Evolutionary conservation across 78 protist species (phyloP).

Genomic region (Dictyostelium citrinum): DNA sequence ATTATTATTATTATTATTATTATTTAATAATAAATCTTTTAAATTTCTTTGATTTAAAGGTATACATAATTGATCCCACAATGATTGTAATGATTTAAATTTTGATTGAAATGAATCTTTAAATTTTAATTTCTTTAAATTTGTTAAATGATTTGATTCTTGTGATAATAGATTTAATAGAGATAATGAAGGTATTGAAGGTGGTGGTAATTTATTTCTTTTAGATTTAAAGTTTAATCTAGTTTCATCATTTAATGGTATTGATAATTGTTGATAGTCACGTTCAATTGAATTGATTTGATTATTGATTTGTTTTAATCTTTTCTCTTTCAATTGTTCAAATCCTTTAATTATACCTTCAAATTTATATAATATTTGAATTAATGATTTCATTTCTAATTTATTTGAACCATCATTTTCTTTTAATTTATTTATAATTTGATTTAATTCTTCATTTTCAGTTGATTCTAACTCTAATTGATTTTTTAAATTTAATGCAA

Average conservation of each 20-base stretch:
- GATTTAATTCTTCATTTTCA: not conserved
- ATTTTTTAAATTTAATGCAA: not conserved
- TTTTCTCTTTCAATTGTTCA: not conserved
- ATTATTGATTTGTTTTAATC: not conserved
- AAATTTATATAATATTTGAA: not conserved
- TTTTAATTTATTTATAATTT: not conserved
- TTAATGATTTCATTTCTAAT: not conserved
- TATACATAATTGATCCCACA: conserved; percentile 1
- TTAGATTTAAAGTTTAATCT: not conserved
- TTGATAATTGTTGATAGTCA: not conserved
- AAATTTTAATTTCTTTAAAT: not conserved
- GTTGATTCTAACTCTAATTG: not conserved
- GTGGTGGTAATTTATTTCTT: not conserved
- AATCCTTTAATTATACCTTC: not conserved
- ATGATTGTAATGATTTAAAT: not conserved
- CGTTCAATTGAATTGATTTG: not conserved
- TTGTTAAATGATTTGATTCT: not conserved
- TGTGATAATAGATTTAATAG: not conserved
- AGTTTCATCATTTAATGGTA: not conserved
- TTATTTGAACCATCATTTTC: not conserved
- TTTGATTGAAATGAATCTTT: not conserved
- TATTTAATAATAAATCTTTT: not conserved
- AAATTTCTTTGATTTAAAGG: not conserved
- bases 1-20: not conserved
- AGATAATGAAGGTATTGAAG: not conserved